phyloP scores from a whole-genome alignment of 768 basidiomycete species.

The Tylopilus vinaceipallidus region DNA sequence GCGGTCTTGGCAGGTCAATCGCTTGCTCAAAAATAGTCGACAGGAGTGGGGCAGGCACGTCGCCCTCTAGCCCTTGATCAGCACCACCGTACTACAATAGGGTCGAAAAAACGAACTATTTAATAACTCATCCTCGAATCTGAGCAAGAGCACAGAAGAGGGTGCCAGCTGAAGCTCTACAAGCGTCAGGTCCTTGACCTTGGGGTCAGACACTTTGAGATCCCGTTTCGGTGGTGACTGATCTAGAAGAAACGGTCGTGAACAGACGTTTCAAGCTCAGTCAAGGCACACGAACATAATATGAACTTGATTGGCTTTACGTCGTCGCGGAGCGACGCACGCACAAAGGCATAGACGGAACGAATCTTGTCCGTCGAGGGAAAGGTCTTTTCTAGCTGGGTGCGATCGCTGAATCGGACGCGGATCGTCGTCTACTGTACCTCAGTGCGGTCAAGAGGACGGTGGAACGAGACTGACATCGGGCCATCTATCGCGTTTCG shows the following conservation, averaged over 20 bases:
- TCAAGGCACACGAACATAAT: slow-evolving; percentile 57
- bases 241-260: slow-evolving; percentile 43
- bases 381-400: slow-evolving; percentile 76
- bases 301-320: slow-evolving; percentile 79
- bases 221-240: slow-evolving; percentile 83
- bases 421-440: slow-evolving; percentile 71
- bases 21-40: slow-evolving; percentile 55
- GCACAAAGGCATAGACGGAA: slow-evolving; percentile 83
- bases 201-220: slow-evolving; percentile 75
- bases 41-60: slow-evolving; percentile 63
- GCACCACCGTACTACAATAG: not conserved
- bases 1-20: slow-evolving; percentile 64
- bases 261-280: not conserved
- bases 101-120: slow-evolving; percentile 48
- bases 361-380: slow-evolving; percentile 77
- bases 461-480: slow-evolving; percentile 40
- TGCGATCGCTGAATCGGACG: slow-evolving; percentile 77
- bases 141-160: slow-evolving; percentile 71
- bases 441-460: slow-evolving; percentile 10
- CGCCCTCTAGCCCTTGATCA: slow-evolving; percentile 41
- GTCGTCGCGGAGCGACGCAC: slow-evolving; percentile 66
- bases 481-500: slow-evolving; percentile 69
- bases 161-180: slow-evolving; percentile 74
- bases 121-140: slow-evolving; percentile 68
- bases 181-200: slow-evolving; percentile 65